phyloP scores from a whole-genome alignment of 2,329 filamentous ascomycete genomes.

The Chrysoporthe cubensis region DNA sequence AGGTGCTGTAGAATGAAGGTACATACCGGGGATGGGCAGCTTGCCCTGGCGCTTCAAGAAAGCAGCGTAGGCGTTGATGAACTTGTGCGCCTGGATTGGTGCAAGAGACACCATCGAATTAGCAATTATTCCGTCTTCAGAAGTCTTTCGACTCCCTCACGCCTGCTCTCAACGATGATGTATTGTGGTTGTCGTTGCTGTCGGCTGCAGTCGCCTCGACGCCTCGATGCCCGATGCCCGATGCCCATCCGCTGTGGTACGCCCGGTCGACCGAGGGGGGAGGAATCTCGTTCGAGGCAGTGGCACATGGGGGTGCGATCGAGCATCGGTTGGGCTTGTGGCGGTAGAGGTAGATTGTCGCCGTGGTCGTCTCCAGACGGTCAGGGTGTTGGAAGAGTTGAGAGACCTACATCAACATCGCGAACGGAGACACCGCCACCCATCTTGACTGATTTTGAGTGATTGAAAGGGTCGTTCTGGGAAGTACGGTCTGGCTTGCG shows the following conservation, averaged over 20 bases:
- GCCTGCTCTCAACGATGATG: slow-evolving; percentile 58
- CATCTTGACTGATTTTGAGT: slow-evolving; percentile 59
- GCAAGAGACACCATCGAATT: slow-evolving; percentile 56
- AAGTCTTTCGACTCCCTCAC: slow-evolving; percentile 75
- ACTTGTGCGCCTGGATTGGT: slow-evolving; percentile 75
- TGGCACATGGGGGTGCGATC: slow-evolving; percentile 21
- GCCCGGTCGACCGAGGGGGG: slow-evolving; percentile 16
- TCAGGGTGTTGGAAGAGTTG: slow-evolving; percentile 36
- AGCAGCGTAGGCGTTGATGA: slow-evolving; percentile 82
- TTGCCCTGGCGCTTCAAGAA: slow-evolving; percentile 96
- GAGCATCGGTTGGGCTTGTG: slow-evolving; percentile 14
- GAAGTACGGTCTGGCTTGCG: slow-evolving; percentile 9
- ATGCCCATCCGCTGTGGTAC: slow-evolving; percentile 26
- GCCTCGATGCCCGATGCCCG: slow-evolving; percentile 28
- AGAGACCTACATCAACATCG: slow-evolving; percentile 78
- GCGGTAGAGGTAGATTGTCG: not conserved
- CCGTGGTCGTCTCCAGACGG: slow-evolving; percentile 22
- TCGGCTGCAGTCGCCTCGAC: slow-evolving; percentile 32
- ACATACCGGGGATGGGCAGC: slow-evolving; percentile 85
- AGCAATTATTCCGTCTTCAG: slow-evolving; percentile 74
- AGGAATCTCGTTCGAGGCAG: slow-evolving; percentile 4
- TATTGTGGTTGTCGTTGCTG: slow-evolving; percentile 28
- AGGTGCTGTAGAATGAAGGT: not conserved
- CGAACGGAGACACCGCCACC: slow-evolving; percentile 78
- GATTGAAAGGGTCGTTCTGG: slow-evolving; percentile 33